Evolutionary conservation across 495 filamentous ascomycete species (phyloP), one percentile per base, ranked within the genome.

Genomic region (Chaetomium fimeti): DNA sequence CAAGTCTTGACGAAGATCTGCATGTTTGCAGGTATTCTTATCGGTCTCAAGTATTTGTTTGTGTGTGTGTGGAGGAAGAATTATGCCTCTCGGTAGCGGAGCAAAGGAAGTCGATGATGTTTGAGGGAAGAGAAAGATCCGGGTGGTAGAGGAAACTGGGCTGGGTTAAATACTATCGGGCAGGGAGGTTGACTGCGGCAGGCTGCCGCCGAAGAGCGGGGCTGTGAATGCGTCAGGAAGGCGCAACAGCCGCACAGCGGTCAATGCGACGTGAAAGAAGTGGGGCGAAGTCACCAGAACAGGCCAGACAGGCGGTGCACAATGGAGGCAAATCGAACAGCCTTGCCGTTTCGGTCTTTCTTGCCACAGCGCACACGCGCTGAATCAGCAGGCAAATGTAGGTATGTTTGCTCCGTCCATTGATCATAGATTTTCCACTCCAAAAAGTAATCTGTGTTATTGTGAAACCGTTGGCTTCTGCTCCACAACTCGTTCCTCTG

Each of bases 1-100:
- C 90, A 84, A 69, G 92, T 96, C 88, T 96, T 96, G 69, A 97
- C 92, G 80, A 97, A 97, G 84, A 97, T 96, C 84, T 97, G 92
- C 92, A 97, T 97, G 78, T 65, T 85, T 63, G 42, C 62, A 57
- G 40, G 42, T 47, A 20, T 56, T 60, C 28, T 52, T 60, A 62
- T 9, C 54, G 60, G 43, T 66, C 3, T 63, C 62, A 63, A 68
- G 58, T 66, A 57, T 47, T 63, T 54, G 63, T 27, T 71, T 68
- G 69, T 69, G 64, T 68, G 69, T 52, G 49, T 61, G 42, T 36
- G 61, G 36, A 5, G 42, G 40, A 63, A 55, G 45, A 18, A 36
- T 18, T n/a, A n/a, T n/a, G 56, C 38, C 32, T 61, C 60, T 64
- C 53, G 71, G 75, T 72, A 70, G 69, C 70, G 71, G 40, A 64